Percentiles rank a stretch among this genome's conserved stretches.
Evolutionary conservation across 805 yeast species (phyloP).

Genomic region (Grigorovia transvaalensis): DNA sequence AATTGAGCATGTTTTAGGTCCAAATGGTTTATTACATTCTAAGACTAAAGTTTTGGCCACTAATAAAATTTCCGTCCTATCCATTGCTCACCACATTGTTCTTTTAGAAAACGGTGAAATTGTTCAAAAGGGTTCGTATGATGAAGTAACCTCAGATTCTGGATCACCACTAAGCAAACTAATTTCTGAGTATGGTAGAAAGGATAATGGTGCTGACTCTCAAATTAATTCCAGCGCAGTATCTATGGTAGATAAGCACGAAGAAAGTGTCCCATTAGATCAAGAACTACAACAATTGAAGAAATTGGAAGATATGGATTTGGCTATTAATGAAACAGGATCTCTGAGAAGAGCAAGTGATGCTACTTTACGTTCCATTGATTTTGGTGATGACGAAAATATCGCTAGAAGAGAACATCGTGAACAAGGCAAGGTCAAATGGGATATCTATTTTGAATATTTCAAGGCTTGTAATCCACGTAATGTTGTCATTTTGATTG

Average conservation of each 20-base stretch:
- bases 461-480: conserved; percentile 76
- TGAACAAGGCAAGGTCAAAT: conserved; percentile 89
- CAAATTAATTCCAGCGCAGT: conserved; percentile 5
- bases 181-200: conserved; percentile 53
- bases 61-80: conserved; percentile 71
- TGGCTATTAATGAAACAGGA: conserved; percentile 24
- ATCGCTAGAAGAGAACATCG: conserved; percentile 52
- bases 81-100: conserved; percentile 60
- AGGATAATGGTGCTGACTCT: conserved; percentile 14
- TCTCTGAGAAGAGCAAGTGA: conserved; percentile 57
- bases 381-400: conserved; percentile 30
- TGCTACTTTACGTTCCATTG: conserved; percentile 26
- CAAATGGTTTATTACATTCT: conserved; percentile 60
- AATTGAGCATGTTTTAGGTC: conserved; percentile 72
- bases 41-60: conserved; percentile 79
- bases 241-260: conserved; percentile 14
- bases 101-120: conserved; percentile 62
- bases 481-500: conserved; percentile 49
- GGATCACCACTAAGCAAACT: conserved; percentile 43
- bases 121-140: conserved; percentile 54
- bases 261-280: conserved; percentile 18
- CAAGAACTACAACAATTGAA: conserved; percentile 25
- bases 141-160: conserved; percentile 35
- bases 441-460: conserved; percentile 73
- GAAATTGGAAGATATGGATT: conserved; percentile 20